phyloP scores from a whole-genome alignment of 1,284 basidiomycete species.

The Trichosporon faecale region DNA sequence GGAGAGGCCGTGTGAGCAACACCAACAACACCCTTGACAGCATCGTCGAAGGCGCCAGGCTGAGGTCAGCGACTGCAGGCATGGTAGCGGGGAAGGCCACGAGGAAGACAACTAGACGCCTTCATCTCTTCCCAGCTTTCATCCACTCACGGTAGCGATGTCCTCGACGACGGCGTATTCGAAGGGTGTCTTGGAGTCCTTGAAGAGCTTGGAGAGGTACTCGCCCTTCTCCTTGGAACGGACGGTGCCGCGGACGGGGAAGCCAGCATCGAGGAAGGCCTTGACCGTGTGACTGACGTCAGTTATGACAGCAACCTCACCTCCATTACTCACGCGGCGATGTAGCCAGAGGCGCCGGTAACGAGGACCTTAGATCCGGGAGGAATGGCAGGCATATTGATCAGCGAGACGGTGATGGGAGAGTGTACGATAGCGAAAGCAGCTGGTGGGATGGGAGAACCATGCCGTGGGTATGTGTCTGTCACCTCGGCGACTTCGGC shows the following conservation, averaged over 20 bases:
- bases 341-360: constrained; percentile 54
- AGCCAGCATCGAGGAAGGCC: constrained; percentile 40
- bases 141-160: constrained; percentile 55
- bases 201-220: constrained; percentile 57
- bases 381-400: constrained; percentile 53
- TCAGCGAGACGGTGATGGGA: neutral
- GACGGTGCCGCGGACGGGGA: constrained; percentile 60
- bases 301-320: neutral
- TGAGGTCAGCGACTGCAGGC: constrained; percentile 28
- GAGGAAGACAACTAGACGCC: too few species aligned
- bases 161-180: constrained; percentile 59
- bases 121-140: too few species aligned
- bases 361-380: constrained; percentile 54
- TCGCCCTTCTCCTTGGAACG: constrained; percentile 58
- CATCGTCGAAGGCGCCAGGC: constrained; percentile 68
- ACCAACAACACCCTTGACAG: constrained; percentile 61
- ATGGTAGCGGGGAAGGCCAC: too few species aligned
- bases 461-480: neutral
- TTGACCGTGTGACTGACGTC: constrained; percentile 36
- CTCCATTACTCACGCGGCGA: constrained; percentile 40
- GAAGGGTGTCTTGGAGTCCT: constrained; percentile 54
- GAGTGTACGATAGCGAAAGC: neutral
- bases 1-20: constrained; percentile 51
- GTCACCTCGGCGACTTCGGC: neutral
- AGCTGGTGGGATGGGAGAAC: neutral